Conservation (phyloP, 2,329 filamentous ascomycete genomes). For the Alternaria sp. region DNA sequence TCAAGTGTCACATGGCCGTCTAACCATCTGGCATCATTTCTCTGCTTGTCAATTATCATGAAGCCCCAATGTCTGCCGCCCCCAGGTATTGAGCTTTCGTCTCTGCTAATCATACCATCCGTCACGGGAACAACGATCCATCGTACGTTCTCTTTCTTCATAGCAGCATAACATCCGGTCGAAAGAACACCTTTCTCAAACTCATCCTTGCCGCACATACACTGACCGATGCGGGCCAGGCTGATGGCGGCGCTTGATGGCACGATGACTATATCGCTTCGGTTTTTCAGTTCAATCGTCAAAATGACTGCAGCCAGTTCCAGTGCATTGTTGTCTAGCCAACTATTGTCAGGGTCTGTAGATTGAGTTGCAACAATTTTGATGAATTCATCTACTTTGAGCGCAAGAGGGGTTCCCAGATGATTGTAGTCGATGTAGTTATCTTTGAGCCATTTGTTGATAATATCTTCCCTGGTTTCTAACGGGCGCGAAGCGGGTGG, state of each 20-base stretch:
- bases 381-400: background rate
- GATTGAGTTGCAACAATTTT: background rate
- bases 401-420: background rate
- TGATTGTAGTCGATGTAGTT: background rate
- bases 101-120: background rate
- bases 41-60: conserved; percentile 7
- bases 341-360: background rate
- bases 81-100: background rate
- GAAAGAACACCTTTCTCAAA: background rate
- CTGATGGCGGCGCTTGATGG: background rate
- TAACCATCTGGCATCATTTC: background rate
- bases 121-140: background rate
- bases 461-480: background rate
- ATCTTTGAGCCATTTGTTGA: background rate
- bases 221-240: background rate
- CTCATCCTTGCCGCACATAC: background rate
- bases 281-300: background rate
- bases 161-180: background rate
- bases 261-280: background rate
- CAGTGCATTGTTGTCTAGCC: background rate
- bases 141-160: background rate
- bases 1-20: background rate
- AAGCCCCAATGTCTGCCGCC: background rate
- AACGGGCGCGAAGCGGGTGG: background rate
- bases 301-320: background rate